Conservation (phyloP, 2,329 filamentous ascomycete genomes). For the Pezizomycotina sp. region DNA sequence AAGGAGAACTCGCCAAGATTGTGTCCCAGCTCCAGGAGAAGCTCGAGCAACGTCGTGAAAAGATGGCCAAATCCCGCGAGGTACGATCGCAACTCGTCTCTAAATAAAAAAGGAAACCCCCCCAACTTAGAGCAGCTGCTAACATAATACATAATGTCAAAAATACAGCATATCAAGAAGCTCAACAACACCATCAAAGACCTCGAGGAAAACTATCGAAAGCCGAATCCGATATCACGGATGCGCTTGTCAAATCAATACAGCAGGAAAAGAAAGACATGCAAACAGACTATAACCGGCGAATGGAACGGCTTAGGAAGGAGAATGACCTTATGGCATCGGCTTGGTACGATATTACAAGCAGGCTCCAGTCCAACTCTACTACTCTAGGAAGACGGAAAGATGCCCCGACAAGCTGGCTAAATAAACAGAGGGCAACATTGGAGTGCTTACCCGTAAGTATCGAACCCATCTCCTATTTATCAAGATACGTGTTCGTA, state of each 20-base stretch:
- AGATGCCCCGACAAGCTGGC: conserved; percentile 63
- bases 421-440: conserved; percentile 55
- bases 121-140: not conserved
- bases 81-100: conserved; percentile 19
- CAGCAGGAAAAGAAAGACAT: conserved; percentile 25
- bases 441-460: conserved; percentile 18
- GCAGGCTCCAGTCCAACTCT: conserved; percentile 65
- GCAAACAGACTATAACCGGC: conserved; percentile 16
- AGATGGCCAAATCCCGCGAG: conserved; percentile 24
- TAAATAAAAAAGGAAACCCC: too few relatives aligned
- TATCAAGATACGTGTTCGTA: too few relatives aligned
- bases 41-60: conserved; percentile 25
- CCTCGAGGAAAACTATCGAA: conserved; percentile 25
- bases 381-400: conserved; percentile 59
- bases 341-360: conserved; percentile 75
- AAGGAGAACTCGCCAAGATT: conserved; percentile 24
- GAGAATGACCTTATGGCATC: conserved; percentile 64
- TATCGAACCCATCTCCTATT: too few relatives aligned
- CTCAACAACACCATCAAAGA: conserved; percentile 26
- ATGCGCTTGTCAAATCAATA: conserved; percentile 17
- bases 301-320: conserved; percentile 53
- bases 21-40: conserved; percentile 25
- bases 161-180: conserved; percentile 26
- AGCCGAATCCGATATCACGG: conserved; percentile 13
- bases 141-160: not conserved